phyloP scores from a whole-genome alignment of 306 rosid species.

The Crataegus laevigata region DNA sequence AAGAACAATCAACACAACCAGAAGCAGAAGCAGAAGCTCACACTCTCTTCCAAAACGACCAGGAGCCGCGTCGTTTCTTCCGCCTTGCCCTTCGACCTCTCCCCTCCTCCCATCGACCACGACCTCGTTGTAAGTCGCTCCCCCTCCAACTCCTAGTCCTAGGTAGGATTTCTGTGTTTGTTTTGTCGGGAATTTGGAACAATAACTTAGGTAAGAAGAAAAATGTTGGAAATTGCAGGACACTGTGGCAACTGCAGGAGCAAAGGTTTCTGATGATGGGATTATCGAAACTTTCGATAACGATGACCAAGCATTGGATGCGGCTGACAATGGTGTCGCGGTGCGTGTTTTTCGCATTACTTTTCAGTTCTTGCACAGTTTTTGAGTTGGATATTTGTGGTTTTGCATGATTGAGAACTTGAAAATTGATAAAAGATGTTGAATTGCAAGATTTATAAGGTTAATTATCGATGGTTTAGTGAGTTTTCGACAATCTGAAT shows the following conservation, averaged over 20 bases:
- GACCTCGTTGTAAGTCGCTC: slow-evolving; percentile 52
- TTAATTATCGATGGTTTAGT: not conserved
- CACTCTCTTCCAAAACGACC: slow-evolving; percentile 1
- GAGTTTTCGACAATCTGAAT: not conserved
- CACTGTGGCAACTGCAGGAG: slow-evolving; percentile 40
- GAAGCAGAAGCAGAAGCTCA: not conserved
- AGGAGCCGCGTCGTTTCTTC: slow-evolving; percentile 4
- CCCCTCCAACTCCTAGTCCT: not conserved
- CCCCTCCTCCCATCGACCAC: slow-evolving; percentile 90
- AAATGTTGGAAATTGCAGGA: slow-evolving; percentile 34
- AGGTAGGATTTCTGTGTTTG: not conserved
- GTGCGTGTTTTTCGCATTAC: slow-evolving; percentile 30
- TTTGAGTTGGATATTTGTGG: not conserved
- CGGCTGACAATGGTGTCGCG: slow-evolving; percentile 50
- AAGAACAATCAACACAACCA: not conserved
- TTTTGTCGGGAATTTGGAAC: not conserved
- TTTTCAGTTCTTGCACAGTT: not conserved
- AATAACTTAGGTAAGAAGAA: not conserved
- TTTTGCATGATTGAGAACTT: not conserved
- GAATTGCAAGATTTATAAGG: not conserved
- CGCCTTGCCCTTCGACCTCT: slow-evolving; percentile 57
- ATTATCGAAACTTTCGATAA: slow-evolving; percentile 60
- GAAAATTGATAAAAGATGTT: not conserved
- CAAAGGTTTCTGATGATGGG: slow-evolving; percentile 59
- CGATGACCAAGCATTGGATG: slow-evolving; percentile 74